Conservation (phyloP, 352 stramenopile genomes). For the Pythium aquatile region DNA sequence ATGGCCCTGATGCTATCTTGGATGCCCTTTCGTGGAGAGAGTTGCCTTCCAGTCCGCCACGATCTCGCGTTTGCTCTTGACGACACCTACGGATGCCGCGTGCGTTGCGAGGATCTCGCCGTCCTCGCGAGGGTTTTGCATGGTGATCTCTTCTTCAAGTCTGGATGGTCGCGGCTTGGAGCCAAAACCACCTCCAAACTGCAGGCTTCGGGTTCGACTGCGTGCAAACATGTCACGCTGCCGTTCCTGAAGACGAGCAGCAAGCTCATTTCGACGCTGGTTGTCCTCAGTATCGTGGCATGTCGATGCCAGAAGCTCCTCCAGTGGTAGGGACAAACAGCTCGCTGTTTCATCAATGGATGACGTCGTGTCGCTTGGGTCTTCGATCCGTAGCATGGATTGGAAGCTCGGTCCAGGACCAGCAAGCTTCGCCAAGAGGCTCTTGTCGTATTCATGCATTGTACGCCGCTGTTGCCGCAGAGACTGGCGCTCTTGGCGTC, state of each 20-base stretch:
- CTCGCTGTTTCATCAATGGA: neutral
- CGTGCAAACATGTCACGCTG: slow-evolving; percentile 21
- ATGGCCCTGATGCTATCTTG: neutral
- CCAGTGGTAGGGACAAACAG: neutral
- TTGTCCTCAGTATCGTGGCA: neutral
- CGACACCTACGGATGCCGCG: slow-evolving; percentile 1
- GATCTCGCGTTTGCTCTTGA: slow-evolving; percentile 15
- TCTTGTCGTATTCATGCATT: slow-evolving; percentile 13
- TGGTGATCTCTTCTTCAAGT: neutral
- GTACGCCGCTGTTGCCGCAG: neutral
- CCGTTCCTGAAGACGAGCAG: neutral
- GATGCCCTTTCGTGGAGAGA: neutral
- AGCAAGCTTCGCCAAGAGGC: slow-evolving; percentile 15
- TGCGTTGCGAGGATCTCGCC: neutral
- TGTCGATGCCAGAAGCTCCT: neutral
- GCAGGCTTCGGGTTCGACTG: slow-evolving; percentile 16
- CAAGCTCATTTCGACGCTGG: neutral
- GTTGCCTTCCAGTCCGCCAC: slow-evolving; percentile 17
- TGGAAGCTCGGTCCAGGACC: slow-evolving; percentile 22
- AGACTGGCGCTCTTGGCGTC: neutral
- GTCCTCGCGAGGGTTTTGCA: neutral
- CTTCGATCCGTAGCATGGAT: slow-evolving; percentile 15
- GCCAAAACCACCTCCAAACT: slow-evolving; percentile 24
- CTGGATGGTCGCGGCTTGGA: slow-evolving; percentile 10
- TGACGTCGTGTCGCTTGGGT: neutral